A percentile compares a stretch with the other conserved stretches of the same genome.
These are phyloP conservation scores for Trichomonas vaginalis DNA, from an alignment of 208 protist genomes.

Conservation along the genomic window DNA sequence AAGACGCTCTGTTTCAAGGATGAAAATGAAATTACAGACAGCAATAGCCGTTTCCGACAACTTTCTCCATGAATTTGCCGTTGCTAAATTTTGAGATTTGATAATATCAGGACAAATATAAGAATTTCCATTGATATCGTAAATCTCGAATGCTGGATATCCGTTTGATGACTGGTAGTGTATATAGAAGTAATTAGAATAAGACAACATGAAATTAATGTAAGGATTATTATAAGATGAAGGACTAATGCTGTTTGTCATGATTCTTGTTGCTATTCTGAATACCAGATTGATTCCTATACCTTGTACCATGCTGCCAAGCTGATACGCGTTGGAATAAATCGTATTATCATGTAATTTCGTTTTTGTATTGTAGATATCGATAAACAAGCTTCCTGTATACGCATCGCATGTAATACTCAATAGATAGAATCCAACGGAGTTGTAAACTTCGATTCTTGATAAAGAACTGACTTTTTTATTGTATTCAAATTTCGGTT, in stretches of 20 bases:
- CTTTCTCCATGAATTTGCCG: background rate
- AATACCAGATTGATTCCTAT: background rate
- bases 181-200: background rate
- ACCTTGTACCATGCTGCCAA: background rate
- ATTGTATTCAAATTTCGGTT: background rate
- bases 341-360: background rate
- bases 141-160: background rate
- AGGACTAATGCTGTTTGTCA: background rate
- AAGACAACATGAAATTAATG: background rate
- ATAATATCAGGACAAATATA: background rate
- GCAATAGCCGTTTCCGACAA: background rate
- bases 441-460: background rate
- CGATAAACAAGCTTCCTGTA: background rate
- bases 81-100: background rate
- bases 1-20: background rate
- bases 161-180: background rate
- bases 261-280: background rate
- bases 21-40: background rate
- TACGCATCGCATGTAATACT: background rate
- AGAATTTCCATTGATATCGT: background rate
- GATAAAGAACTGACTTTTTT: background rate
- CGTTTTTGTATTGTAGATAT: background rate
- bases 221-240: background rate
- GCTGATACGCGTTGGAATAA: background rate
- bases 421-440: background rate